These are phyloP conservation scores for Plasmodium inui DNA, from an alignment of 169 alveolate species.

Conservation along the genomic window DNA sequence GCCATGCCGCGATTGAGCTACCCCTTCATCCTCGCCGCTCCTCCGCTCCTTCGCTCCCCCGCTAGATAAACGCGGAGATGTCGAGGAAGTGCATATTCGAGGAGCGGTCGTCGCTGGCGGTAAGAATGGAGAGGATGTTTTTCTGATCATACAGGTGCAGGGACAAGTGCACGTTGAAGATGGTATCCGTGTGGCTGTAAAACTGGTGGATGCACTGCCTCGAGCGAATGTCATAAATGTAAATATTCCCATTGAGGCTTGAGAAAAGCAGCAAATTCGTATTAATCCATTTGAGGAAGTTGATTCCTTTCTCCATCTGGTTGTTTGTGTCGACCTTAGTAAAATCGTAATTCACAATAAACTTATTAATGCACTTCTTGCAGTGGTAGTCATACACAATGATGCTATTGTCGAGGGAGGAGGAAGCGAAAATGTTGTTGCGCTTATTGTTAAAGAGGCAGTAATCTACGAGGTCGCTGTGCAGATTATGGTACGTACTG, in stretches of 20 bases:
- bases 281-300: conserved; percentile 56
- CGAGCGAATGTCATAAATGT: conserved; percentile 52
- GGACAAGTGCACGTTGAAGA: conserved; percentile 51
- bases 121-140: conserved; percentile 31
- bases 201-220: conserved; percentile 68
- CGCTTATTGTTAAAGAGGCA: conserved; percentile 62
- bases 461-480: conserved; percentile 52
- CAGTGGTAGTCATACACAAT: conserved; percentile 34
- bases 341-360: conserved; percentile 52
- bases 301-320: conserved; percentile 56
- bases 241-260: conserved; percentile 68
- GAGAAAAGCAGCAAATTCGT: conserved; percentile 51
- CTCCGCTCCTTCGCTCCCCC: not conserved
- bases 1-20: no score
- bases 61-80: conserved; percentile 8
- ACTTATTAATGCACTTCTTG: conserved; percentile 48
- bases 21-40: no score
- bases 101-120: conserved; percentile 69
- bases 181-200: conserved; percentile 60
- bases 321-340: not conserved
- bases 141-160: conserved; percentile 51
- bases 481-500: conserved; percentile 27
- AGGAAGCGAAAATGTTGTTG: conserved; percentile 54
- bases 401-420: conserved; percentile 52
- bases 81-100: conserved; percentile 57